phyloP scores from a whole-genome alignment of 331 rosid species.

The Telfairia occidentalis region DNA sequence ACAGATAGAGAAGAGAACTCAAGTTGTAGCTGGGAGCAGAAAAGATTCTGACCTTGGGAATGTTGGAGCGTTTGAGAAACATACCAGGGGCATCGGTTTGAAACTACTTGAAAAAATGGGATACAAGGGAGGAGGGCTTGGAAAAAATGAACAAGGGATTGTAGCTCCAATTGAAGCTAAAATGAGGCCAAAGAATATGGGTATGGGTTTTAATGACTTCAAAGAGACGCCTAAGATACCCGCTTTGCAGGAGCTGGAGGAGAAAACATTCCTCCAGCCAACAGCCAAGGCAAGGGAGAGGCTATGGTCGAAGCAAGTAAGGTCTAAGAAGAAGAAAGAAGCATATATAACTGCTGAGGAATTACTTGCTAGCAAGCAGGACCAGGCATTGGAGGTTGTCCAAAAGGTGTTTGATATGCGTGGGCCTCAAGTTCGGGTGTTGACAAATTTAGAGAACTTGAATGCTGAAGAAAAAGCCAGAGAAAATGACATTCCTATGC shows the following conservation, averaged over 20 bases:
- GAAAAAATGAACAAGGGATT: conserved; percentile 72
- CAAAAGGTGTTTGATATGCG: conserved; percentile 86
- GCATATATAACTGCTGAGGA: conserved; percentile 67
- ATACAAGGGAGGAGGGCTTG: conserved; percentile 86
- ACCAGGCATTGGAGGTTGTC: conserved; percentile 53
- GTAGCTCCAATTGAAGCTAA: conserved; percentile 66
- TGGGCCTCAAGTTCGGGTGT: conserved; percentile 74
- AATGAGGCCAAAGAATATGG: conserved; percentile 70
- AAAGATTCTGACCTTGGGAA: conserved; percentile 26
- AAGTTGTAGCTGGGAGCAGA: conserved; percentile 11
- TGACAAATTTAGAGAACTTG: conserved; percentile 74
- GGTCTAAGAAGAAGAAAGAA: conserved; percentile 35
- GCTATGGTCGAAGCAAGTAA: conserved; percentile 44
- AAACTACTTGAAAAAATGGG: conserved; percentile 80
- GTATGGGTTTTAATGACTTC: conserved; percentile 74
- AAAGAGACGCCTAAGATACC: conserved; percentile 38
- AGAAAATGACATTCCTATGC: conserved; percentile 76
- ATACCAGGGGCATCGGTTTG: conserved; percentile 74
- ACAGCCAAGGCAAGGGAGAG: conserved; percentile 29
- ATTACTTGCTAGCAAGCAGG: conserved; percentile 69
- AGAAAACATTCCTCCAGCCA: conserved; percentile 29
- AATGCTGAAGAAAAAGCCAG: conserved; percentile 79
- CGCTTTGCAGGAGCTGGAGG: conserved; percentile 24
- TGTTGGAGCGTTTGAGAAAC: conserved; percentile 65
- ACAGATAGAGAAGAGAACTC: conserved; percentile 41